phyloP scores from a whole-genome alignment of 1,284 basidiomycete genomes.

The Cryptococcus sp. region DNA sequence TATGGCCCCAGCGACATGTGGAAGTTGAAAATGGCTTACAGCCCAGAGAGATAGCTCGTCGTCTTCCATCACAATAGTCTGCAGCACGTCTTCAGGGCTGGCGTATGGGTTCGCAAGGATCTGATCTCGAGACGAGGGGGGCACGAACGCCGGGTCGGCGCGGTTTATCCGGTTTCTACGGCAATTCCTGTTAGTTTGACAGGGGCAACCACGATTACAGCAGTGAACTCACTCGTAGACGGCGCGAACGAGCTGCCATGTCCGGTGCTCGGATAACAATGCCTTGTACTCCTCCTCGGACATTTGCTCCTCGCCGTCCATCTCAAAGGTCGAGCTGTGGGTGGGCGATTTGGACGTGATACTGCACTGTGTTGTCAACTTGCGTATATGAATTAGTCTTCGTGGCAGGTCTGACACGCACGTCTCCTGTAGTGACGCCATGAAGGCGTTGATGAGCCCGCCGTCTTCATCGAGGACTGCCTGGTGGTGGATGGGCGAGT shows the following conservation, averaged over 20 bases:
- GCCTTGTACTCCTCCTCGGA: constrained; percentile 32
- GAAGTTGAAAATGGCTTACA: constrained; percentile 15
- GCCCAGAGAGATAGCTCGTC: constrained; percentile 40
- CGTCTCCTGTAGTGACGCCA: constrained; percentile 34
- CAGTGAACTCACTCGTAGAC: constrained; percentile 36
- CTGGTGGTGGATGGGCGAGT: constrained; percentile 36
- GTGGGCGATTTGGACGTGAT: constrained; percentile 19
- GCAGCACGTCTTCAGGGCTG: constrained; percentile 39
- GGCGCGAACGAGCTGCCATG: constrained; percentile 43
- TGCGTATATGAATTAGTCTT: background rate
- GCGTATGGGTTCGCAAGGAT: constrained; percentile 39
- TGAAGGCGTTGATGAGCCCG: constrained; percentile 34
- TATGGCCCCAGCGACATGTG: background rate
- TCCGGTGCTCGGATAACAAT: constrained; percentile 42
- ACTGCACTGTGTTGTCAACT: constrained; percentile 6
- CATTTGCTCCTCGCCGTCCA: constrained; percentile 25
- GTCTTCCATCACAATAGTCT: constrained; percentile 43
- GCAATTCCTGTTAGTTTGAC: background rate
- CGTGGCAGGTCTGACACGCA: constrained; percentile 14
- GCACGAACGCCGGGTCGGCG: constrained; percentile 26
- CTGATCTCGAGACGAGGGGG: constrained; percentile 27
- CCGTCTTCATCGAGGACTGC: constrained; percentile 40
- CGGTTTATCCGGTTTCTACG: constrained; percentile 36
- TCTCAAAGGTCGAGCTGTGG: constrained; percentile 15
- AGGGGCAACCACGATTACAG: too few relatives aligned